These are phyloP conservation scores for Meyerozyma guilliermondii DNA, from an alignment of 1,139 yeast species.

Conservation along the genomic window DNA sequence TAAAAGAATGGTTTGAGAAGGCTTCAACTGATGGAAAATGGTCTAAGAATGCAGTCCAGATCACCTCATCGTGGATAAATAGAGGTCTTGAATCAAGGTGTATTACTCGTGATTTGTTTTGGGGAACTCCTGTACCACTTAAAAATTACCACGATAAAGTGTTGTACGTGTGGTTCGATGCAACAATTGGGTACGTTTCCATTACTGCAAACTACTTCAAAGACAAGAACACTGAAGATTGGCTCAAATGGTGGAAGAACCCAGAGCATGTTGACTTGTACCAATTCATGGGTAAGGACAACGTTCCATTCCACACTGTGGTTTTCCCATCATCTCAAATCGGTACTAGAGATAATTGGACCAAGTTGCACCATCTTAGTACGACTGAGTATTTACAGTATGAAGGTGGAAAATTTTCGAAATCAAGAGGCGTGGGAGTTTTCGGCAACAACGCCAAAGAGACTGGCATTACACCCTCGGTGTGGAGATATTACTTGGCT, in stretches of 20 bases:
- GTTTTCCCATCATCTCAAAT: constrained; percentile 91
- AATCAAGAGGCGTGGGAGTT: constrained; percentile 94
- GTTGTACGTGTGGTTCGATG: constrained; percentile 97
- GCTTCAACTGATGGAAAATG: constrained; percentile 73
- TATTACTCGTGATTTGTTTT: constrained; percentile 91
- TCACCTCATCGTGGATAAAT: constrained; percentile 88
- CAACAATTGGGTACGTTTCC: constrained; percentile 92
- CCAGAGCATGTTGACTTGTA: constrained; percentile 80
- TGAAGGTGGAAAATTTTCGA: constrained; percentile 96
- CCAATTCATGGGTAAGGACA: constrained; percentile 99
- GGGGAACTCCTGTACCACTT: constrained; percentile 98
- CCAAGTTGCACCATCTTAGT: constrained; percentile 81
- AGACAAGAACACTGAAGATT: constrained; percentile 45
- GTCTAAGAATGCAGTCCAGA: constrained; percentile 86
- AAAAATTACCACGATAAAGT: constrained; percentile 82
- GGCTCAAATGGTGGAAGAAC: constrained; percentile 84
- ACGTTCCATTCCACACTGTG: constrained; percentile 97
- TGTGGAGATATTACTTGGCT: constrained; percentile 95
- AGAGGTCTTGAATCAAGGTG: constrained; percentile 94
- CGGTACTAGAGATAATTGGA: constrained; percentile 88
- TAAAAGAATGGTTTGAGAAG: constrained; percentile 67
- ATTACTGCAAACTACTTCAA: constrained; percentile 92
- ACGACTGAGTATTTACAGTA: constrained; percentile 96
- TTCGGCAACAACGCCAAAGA: constrained; percentile 97
- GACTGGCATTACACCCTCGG: constrained; percentile 84